Base-by-base conservation (phyloP, 441 rosid species). In the Sinapis alba region DNA sequence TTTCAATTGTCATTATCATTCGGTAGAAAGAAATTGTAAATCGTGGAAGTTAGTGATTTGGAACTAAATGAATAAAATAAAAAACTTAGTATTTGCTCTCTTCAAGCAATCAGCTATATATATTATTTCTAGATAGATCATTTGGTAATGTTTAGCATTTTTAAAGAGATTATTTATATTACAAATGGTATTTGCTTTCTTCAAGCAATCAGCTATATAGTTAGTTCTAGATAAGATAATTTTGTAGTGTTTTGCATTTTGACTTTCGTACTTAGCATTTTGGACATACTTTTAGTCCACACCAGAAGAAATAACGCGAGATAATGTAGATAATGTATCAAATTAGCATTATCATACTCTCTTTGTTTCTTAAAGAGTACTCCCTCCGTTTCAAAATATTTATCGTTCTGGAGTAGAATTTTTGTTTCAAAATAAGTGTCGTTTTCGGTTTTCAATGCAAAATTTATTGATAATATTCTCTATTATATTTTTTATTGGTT, bases 31-130 rank as follows among this genome's bases (percentile, higher is more conserved):
- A 1, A 12, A 41, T 3, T 12, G n/a, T 3, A 27, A 27, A 1
- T 4, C 58, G 47, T 71, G 23, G 15, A 71, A 45, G 43, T 60
- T 60, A 28, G 59, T 27, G 60, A 60, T 38, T 28, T 70, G 20
- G 58, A 60, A 60, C 57, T 38, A 23, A 41, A 68, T 24, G 41
- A 34, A 24, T 15, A 13, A 32, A 68, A 38, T 6, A 23, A 69
- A 57, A 36, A 36, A 36, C 0, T 59, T 16, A 34, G 34, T 43
- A 58, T 41, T 30, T 60, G n/a, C 1, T 59, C 15, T n/a, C 53
- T 13, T 34, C 24, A 20, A 34, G 9, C 54, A 69, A 56, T 69
- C 64, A 21, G 27, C 16, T 20, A 20, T 26, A 36, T 36, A 36
- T n/a, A 36, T 3, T 51, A 13, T 19, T 3, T 45, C 15, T 47